These are phyloP conservation scores for Termitomyces sp. DNA, from an alignment of 768 basidiomycete species.

Conservation along the genomic window DNA sequence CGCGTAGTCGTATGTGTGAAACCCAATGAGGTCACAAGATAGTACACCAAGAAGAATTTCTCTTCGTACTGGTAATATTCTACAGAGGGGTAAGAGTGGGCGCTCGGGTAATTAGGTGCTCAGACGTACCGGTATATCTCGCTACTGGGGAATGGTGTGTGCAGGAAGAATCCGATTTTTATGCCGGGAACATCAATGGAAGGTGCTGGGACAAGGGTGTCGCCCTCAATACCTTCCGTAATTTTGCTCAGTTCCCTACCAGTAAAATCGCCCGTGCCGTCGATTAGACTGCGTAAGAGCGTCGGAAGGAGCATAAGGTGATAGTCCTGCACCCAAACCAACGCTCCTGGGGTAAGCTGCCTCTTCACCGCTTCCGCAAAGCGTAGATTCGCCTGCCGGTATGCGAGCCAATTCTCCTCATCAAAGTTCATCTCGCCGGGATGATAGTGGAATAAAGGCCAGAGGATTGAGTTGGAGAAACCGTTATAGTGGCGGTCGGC, in stretches of 20 bases:
- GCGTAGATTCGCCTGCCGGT: conserved; percentile 92
- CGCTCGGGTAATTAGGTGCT: background rate
- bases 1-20: conserved; percentile 99
- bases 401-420: conserved; percentile 97
- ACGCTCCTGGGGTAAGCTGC: conserved; percentile 79
- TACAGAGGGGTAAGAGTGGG: conserved; percentile 25
- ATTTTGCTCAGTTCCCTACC: conserved; percentile 63
- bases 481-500: conserved; percentile 99
- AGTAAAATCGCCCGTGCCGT: conserved; percentile 65
- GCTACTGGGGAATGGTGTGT: conserved; percentile 96
- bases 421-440: conserved; percentile 99
- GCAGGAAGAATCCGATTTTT: conserved; percentile 98
- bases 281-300: conserved; percentile 86
- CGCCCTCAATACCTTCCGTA: conserved; percentile 64
- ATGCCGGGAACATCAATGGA: conserved; percentile 52
- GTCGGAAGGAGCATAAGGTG: conserved; percentile 97
- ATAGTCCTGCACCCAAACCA: conserved; percentile 99
- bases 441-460: conserved; percentile 99
- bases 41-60: conserved; percentile 97
- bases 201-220: conserved; percentile 35
- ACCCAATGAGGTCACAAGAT: conserved; percentile 96
- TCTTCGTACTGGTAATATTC: conserved; percentile 93
- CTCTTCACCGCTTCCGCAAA: conserved; percentile 88
- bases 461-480: conserved; percentile 99
- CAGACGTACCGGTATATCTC: conserved; percentile 89